Evolutionary conservation across 495 filamentous ascomycete species (phyloP).

Genomic region (Talaromyces wortmannii): DNA sequence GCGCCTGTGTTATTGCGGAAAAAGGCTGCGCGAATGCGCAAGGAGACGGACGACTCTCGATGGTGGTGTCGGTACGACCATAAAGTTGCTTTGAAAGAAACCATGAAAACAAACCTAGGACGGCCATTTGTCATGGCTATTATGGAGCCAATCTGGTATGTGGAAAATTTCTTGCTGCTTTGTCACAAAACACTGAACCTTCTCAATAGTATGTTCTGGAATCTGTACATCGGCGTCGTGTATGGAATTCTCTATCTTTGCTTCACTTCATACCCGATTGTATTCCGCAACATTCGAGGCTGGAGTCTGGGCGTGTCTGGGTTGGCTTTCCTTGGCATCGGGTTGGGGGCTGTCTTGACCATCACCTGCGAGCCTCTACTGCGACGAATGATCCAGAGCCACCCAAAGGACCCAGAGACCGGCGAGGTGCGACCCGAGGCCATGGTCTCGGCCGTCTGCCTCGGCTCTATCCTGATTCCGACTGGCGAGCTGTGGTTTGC

Average conservation of each 20-base stretch:
- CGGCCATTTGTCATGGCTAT: constrained; percentile 72
- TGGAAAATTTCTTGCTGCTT: constrained; percentile 1
- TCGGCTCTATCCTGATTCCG: constrained; percentile 61
- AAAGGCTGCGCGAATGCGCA: constrained; percentile 61
- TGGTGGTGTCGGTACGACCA: constrained; percentile 76
- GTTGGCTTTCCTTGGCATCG: constrained; percentile 71
- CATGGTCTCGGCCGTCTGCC: constrained; percentile 62
- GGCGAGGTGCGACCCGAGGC: constrained; percentile 65
- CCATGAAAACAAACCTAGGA: constrained; percentile 64
- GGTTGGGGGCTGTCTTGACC: constrained; percentile 59
- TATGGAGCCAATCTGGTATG: constrained; percentile 76
- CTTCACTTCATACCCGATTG: constrained; percentile 75
- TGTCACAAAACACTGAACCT: background rate
- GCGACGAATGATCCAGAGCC: constrained; percentile 64
- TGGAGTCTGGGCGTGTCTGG: constrained; percentile 65
- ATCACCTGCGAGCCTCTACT: constrained; percentile 64
- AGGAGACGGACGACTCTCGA: constrained; percentile 65
- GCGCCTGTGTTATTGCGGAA: constrained; percentile 62
- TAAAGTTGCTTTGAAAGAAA: constrained; percentile 41
- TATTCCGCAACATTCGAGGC: constrained; percentile 64
- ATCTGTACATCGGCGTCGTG: constrained; percentile 60
- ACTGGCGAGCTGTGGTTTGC: constrained; percentile 72
- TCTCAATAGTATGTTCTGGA: constrained; percentile 60
- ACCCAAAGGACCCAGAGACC: constrained; percentile 61
- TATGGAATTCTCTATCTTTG: constrained; percentile 77